A percentile compares a stretch with the other conserved stretches of the same genome.
phyloP scores from a whole-genome alignment of 2,329 filamentous ascomycete species.

The Epichloe uncinata region DNA sequence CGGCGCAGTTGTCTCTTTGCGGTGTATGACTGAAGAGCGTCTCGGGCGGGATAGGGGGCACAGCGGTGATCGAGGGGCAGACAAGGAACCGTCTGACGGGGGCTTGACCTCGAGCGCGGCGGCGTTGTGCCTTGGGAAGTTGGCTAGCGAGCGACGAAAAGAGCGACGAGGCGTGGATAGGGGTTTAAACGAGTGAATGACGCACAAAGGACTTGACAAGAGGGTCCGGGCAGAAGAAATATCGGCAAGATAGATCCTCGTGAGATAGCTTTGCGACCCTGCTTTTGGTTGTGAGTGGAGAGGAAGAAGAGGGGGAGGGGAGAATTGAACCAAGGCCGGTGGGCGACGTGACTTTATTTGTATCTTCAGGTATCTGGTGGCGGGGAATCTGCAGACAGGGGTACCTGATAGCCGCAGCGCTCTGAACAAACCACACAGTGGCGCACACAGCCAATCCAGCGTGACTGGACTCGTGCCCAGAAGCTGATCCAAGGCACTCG shows the following conservation, averaged over 20 bases:
- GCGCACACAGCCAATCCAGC: background rate
- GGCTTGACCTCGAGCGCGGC: conserved; percentile 5
- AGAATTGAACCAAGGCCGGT: conserved; percentile 5
- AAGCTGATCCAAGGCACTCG: no score
- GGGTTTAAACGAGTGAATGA: conserved; percentile 22
- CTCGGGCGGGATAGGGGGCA: background rate
- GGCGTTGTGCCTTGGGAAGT: background rate
- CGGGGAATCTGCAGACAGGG: conserved; percentile 6
- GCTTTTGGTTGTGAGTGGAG: conserved; percentile 39
- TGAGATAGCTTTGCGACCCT: conserved; percentile 43
- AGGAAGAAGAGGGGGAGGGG: conserved; percentile 25
- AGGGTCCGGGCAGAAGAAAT: conserved; percentile 42
- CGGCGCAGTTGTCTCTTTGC: conserved; percentile 12
- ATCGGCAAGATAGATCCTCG: conserved; percentile 37
- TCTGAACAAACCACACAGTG: background rate
- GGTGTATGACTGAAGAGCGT: conserved; percentile 11
- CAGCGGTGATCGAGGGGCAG: background rate
- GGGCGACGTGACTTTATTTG: conserved; percentile 6
- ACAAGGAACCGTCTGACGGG: conserved; percentile 7
- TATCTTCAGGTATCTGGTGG: conserved; percentile 2
- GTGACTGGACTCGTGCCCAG: no score
- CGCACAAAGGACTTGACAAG: conserved; percentile 33
- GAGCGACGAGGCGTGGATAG: conserved; percentile 26
- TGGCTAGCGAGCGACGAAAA: conserved; percentile 39
- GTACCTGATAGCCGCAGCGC: conserved; percentile 5